A percentile compares a stretch with the other conserved stretches of the same genome.
Conservation (phyloP, 208 protist genomes). For the Acanthamoeba divionensis region DNA sequence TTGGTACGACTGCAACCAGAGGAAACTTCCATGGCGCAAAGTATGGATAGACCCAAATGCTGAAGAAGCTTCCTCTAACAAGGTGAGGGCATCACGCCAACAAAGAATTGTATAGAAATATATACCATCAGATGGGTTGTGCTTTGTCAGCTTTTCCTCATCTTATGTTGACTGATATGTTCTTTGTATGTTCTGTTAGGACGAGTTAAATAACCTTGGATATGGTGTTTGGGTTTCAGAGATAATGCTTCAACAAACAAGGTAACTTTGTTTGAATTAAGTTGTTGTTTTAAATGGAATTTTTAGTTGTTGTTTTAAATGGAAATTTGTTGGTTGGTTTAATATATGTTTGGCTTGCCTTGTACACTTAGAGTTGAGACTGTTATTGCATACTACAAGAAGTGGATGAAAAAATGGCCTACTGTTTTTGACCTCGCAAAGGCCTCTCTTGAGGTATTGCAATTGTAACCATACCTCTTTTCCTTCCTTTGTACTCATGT, state of each 20-base stretch:
- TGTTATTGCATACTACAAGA: conserved; percentile 73
- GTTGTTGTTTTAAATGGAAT: background rate
- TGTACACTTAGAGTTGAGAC: conserved; percentile 37
- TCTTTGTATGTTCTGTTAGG: no score
- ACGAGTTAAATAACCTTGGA: background rate
- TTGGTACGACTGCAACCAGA: conserved; percentile 6
- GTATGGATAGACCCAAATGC: background rate
- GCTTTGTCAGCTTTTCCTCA: no score
- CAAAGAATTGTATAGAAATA: background rate
- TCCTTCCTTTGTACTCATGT: background rate
- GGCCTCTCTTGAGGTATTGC: conserved; percentile 39
- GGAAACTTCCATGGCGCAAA: background rate
- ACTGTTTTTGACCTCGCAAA: conserved; percentile 61
- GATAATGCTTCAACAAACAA: conserved; percentile 79
- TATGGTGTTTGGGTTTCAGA: conserved; percentile 77
- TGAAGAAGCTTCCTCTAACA: background rate
- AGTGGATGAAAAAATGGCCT: conserved; percentile 73
- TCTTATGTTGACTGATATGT: no score
- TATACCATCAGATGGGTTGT: background rate
- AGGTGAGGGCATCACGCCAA: background rate
- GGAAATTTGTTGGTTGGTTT: no score
- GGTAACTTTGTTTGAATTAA: background rate
- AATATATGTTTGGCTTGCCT: no score
- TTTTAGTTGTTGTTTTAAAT: no score
- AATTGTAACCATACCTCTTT: background rate